phyloP scores from a whole-genome alignment of 192 early-diverging fungal genomes.

The Coemansia pectinata region DNA sequence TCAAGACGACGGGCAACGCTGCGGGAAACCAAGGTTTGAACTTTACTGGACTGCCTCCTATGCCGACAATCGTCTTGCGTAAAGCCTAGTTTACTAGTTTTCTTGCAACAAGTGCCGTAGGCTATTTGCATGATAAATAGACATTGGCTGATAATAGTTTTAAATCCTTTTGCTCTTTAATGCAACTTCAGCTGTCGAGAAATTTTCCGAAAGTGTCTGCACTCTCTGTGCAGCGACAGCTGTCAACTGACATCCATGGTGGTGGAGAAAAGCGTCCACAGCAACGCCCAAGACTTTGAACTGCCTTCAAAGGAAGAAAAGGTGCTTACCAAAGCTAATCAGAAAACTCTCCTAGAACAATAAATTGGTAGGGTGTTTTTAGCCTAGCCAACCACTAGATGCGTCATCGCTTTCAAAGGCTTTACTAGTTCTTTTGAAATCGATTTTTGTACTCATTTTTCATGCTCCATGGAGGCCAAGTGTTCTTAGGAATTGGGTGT shows the following conservation, averaged over 20 bases:
- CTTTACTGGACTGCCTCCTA: conserved; percentile 56
- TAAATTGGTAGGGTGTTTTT: neutral
- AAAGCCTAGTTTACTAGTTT: neutral
- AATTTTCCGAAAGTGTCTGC: too few species aligned
- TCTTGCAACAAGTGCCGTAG: neutral
- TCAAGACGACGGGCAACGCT: conserved; percentile 65
- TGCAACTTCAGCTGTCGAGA: neutral
- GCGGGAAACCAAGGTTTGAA: conserved; percentile 68
- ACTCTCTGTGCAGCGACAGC: neutral
- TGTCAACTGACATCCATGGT: neutral
- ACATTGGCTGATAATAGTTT: neutral
- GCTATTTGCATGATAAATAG: neutral
- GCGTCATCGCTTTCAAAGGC: neutral
- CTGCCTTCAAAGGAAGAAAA: neutral
- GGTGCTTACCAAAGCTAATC: neutral
- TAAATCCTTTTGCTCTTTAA: neutral
- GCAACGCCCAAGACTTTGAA: neutral
- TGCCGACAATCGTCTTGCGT: conserved; percentile 16
- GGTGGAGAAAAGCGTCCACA: neutral
- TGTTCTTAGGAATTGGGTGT: neutral
- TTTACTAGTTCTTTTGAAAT: neutral
- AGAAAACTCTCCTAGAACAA: neutral
- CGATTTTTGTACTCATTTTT: neutral
- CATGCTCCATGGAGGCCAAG: neutral
- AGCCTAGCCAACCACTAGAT: neutral